phyloP scores from a whole-genome alignment of 1,284 basidiomycete genomes.

The Baeospora myosura region DNA sequence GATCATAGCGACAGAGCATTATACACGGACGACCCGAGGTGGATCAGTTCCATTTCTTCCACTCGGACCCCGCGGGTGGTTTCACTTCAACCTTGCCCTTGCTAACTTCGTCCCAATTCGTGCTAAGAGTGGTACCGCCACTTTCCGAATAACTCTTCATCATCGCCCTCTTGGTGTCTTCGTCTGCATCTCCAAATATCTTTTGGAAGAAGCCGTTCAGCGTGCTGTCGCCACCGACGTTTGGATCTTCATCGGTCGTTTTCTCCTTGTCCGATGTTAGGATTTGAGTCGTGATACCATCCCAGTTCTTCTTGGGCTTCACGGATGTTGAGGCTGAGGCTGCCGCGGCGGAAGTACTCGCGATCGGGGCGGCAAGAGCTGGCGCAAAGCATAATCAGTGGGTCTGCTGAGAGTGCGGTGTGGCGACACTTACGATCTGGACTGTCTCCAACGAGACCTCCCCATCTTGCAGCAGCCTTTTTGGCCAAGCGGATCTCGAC shows the following conservation, averaged over 20 bases:
- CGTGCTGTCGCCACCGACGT: slow-evolving; percentile 72
- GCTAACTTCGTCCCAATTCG: slow-evolving; percentile 85
- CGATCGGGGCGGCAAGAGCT: slow-evolving; percentile 23
- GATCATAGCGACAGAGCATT: background rate
- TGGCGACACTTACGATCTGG: slow-evolving; percentile 59
- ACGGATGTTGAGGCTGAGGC: slow-evolving; percentile 26
- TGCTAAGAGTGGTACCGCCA: slow-evolving; percentile 87
- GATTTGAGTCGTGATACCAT: slow-evolving; percentile 65
- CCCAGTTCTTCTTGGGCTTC: slow-evolving; percentile 71
- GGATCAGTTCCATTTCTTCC: slow-evolving; percentile 63
- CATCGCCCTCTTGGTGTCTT: slow-evolving; percentile 87
- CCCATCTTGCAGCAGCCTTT: slow-evolving; percentile 64
- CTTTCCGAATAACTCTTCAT: slow-evolving; percentile 93
- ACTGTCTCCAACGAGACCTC: slow-evolving; percentile 60
- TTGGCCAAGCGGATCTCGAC: slow-evolving; percentile 71
- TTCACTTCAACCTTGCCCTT: slow-evolving; percentile 66
- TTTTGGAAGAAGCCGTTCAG: slow-evolving; percentile 79
- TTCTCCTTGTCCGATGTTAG: slow-evolving; percentile 57
- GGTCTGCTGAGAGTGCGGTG: slow-evolving; percentile 7
- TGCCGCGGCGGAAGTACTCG: slow-evolving; percentile 26
- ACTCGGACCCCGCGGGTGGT: slow-evolving; percentile 77
- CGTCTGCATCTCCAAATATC: slow-evolving; percentile 81
- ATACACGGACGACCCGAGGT: background rate
- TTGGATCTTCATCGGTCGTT: slow-evolving; percentile 66
- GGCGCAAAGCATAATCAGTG: background rate